phyloP scores from a whole-genome alignment of 2,329 filamentous ascomycete genomes.

The Diaporthe aspalathi region DNA sequence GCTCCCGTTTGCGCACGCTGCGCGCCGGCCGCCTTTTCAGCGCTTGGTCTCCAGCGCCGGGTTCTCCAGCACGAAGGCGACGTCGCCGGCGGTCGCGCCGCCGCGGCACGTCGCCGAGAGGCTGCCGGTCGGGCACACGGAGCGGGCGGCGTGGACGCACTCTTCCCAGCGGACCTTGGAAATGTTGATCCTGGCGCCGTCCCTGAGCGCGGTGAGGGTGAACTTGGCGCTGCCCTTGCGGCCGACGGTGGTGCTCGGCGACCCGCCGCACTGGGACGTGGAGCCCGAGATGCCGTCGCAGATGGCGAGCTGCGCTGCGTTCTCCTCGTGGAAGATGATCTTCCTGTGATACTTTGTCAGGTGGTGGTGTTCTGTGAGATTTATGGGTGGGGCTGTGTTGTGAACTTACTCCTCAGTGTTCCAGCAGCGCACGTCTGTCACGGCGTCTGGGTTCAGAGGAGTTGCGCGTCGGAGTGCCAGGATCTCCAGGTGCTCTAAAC shows the following conservation, averaged over 20 bases:
- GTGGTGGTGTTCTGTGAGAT: background rate
- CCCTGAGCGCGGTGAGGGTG: constrained; percentile 54
- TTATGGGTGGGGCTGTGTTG: background rate
- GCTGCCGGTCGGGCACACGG: constrained; percentile 62
- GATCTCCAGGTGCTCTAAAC: constrained; percentile 55
- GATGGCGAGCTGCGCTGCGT: constrained; percentile 72
- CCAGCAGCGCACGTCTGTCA: constrained; percentile 54
- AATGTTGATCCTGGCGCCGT: constrained; percentile 63
- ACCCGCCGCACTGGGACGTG: constrained; percentile 56
- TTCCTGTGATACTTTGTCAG: constrained; percentile 46
- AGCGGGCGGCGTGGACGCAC: constrained; percentile 64
- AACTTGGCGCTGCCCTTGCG: constrained; percentile 61
- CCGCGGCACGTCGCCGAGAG: constrained; percentile 60
- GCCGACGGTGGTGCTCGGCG: constrained; percentile 57
- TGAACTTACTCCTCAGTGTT: constrained; percentile 54
- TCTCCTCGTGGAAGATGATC: constrained; percentile 63
- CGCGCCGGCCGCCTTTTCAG: background rate
- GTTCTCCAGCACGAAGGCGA: constrained; percentile 55
- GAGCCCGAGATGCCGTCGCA: constrained; percentile 63
- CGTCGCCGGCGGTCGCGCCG: constrained; percentile 59
- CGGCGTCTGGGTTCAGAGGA: constrained; percentile 54
- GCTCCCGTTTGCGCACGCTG: background rate
- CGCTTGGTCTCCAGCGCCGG: constrained; percentile 37
- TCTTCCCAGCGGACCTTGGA: constrained; percentile 64
- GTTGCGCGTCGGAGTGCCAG: constrained; percentile 54